A percentile compares a stretch with the other conserved stretches of the same genome.
Conservation (phyloP, 2,329 filamentous ascomycete genomes). For the Hyphodiscus sp. region DNA sequence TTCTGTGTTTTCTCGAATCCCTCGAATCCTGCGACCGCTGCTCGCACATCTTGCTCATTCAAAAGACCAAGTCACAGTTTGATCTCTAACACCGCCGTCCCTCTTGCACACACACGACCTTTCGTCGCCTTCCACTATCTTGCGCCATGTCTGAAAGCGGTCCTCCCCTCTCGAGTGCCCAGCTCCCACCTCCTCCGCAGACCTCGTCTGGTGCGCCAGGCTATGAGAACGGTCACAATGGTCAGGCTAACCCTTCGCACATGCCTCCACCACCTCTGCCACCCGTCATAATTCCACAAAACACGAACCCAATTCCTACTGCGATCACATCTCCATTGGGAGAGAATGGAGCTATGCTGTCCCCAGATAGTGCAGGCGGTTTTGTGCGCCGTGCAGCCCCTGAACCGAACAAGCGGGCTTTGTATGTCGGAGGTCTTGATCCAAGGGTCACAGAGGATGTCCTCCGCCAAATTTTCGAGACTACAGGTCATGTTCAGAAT, state of each 20-base stretch:
- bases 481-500: slow-evolving; percentile 93
- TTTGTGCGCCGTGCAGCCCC: slow-evolving; percentile 87
- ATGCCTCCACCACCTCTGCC: slow-evolving; percentile 89
- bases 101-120: slow-evolving; percentile 14
- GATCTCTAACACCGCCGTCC: slow-evolving; percentile 20
- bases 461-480: slow-evolving; percentile 96
- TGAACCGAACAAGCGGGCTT: slow-evolving; percentile 95
- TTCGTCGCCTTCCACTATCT: slow-evolving; percentile 16
- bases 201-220: slow-evolving; percentile 65
- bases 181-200: slow-evolving; percentile 65
- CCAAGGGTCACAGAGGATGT: slow-evolving; percentile 95
- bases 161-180: slow-evolving; percentile 52
- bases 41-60: slow-evolving; percentile 17
- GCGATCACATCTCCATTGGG: slow-evolving; percentile 84
- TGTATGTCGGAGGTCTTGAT: slow-evolving; percentile 94
- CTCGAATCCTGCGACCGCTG: slow-evolving; percentile 11
- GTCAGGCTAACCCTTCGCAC: slow-evolving; percentile 63
- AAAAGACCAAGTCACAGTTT: slow-evolving; percentile 10
- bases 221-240: slow-evolving; percentile 70
- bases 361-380: slow-evolving; percentile 73
- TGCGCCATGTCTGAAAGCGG: slow-evolving; percentile 71
- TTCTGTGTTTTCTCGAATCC: slow-evolving; percentile 15
- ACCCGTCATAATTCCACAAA: slow-evolving; percentile 80
- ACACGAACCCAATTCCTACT: slow-evolving; percentile 91
- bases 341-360: slow-evolving; percentile 64